Conservation (phyloP, 108 stramenopile species). For the Asterionellopsis glacialis region DNA sequence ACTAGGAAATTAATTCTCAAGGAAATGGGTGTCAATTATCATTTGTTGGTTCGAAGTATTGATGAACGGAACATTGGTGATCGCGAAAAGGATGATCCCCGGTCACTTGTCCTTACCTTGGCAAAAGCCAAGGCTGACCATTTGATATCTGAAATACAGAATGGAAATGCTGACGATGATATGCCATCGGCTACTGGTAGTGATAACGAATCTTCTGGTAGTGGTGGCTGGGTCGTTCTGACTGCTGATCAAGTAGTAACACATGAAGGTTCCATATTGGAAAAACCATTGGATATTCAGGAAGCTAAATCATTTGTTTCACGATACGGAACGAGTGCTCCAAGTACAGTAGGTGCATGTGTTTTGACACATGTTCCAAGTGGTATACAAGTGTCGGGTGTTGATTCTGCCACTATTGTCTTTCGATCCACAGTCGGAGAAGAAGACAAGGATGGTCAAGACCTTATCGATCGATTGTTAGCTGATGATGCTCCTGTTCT, state of each 20-base stretch:
- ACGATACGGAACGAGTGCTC: conserved; percentile 50
- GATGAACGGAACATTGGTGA: conserved; percentile 76
- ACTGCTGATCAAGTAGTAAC: conserved; percentile 87
- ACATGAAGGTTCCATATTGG: conserved; percentile 55
- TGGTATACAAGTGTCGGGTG: conserved; percentile 62
- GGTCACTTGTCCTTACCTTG: conserved; percentile 48
- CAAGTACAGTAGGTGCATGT: conserved; percentile 67
- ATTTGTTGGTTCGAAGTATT: conserved; percentile 63
- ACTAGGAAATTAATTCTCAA: conserved; percentile 75
- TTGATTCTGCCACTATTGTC: conserved; percentile 73
- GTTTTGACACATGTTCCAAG: conserved; percentile 66
- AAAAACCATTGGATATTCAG: conserved; percentile 66
- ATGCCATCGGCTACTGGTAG: conserved; percentile 16
- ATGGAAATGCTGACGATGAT: conserved; percentile 32
- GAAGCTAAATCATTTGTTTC: conserved; percentile 63
- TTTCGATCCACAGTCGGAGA: conserved; percentile 32
- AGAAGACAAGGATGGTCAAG: conserved; percentile 10
- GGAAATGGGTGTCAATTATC: conserved; percentile 73
- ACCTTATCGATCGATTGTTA: conserved; percentile 58
- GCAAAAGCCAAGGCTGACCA: conserved; percentile 76
- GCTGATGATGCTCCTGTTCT: conserved; percentile 59
- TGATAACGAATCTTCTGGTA: not conserved
- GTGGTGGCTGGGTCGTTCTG: conserved; percentile 47
- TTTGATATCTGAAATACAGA: conserved; percentile 45
- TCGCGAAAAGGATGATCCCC: conserved; percentile 33